Evolutionary conservation across 2,329 filamentous ascomycete genomes (phyloP).

Genomic region (Xylaria multiplex): DNA sequence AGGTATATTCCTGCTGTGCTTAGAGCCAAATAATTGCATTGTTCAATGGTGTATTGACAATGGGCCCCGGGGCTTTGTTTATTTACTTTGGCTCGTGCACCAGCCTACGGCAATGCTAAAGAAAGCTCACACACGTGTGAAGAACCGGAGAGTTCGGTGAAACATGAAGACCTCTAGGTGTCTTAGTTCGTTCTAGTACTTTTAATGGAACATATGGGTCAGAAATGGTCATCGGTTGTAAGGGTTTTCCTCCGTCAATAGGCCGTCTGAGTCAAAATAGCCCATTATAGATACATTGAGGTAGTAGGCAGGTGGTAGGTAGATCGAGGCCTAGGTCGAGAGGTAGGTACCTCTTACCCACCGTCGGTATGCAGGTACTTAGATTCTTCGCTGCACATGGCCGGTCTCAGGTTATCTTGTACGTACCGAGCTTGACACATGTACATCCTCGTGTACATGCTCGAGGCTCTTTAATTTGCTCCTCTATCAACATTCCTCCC

Average conservation of each 20-base stretch:
- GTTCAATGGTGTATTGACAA: not conserved
- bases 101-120: not conserved
- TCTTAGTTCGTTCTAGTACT: constrained; percentile 1
- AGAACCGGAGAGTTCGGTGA: not conserved
- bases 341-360: not conserved
- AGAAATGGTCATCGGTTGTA: not conserved
- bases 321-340: no score
- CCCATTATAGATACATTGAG: not conserved
- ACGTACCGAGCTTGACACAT: not conserved
- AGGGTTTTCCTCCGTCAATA: not conserved
- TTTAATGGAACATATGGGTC: not conserved
- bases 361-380: constrained; percentile 8
- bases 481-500: constrained; percentile 32
- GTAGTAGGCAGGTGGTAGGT: not conserved
- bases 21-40: not conserved
- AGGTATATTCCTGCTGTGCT: no score
- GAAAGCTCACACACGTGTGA: constrained; percentile 8
- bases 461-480: constrained; percentile 11
- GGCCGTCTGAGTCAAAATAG: not conserved
- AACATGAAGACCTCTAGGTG: not conserved
- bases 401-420: not conserved
- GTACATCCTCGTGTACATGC: not conserved
- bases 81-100: not conserved
- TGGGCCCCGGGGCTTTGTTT: not conserved
- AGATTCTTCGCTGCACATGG: not conserved